A percentile compares a stretch with the other conserved stretches of the same genome.
Conservation (phyloP, 139 green algal genomes). For the Zygnema circumcarinatum region DNA sequence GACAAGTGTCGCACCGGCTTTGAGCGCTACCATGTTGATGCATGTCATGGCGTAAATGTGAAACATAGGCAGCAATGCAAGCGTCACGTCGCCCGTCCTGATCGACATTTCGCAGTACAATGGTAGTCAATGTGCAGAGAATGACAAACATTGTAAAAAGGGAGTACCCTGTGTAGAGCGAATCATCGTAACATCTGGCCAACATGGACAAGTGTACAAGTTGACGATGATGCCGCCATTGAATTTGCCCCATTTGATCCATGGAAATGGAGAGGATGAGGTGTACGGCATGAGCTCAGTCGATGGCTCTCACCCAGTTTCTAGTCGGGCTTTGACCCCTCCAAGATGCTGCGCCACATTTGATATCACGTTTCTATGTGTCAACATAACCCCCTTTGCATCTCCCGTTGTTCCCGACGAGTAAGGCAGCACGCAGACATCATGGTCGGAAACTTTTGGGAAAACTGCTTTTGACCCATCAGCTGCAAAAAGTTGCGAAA, state of each 20-base stretch:
- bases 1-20: conserved; percentile 3
- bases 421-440: conserved; percentile 38
- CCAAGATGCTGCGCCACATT: conserved; percentile 42
- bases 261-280: too few species aligned
- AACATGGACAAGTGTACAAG: too few species aligned
- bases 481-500: background rate
- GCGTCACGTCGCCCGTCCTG: conserved; percentile 15
- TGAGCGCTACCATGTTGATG: conserved; percentile 28
- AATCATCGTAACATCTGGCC: too few species aligned
- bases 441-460: background rate
- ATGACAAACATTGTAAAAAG: too few species aligned
- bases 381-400: conserved; percentile 66
- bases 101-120: background rate
- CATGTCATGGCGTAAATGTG: conserved; percentile 61
- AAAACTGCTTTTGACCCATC: background rate
- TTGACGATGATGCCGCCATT: too few species aligned
- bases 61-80: conserved; percentile 57
- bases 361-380: conserved; percentile 62
- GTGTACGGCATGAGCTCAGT: too few species aligned
- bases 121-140: too few species aligned
- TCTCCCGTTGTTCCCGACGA: conserved; percentile 56
- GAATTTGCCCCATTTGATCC: too few species aligned
- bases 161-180: too few species aligned
- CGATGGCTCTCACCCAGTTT: conserved; percentile 3
- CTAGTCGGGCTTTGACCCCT: background rate